phyloP scores from a whole-genome alignment of 129 eudicot genomes.

The Deinandra increscens region DNA sequence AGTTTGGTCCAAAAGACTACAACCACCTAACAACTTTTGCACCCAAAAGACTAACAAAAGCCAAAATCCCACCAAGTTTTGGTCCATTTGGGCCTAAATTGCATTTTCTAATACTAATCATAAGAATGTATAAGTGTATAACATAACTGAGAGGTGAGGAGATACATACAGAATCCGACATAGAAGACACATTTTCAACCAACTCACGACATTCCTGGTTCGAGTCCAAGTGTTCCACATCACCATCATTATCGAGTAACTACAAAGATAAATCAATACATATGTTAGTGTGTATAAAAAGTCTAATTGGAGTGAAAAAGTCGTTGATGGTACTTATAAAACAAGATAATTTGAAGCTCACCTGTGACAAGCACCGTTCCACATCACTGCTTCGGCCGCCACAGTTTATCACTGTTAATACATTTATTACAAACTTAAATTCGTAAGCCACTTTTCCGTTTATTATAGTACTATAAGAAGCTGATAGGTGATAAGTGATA shows the following conservation, averaged over 20 bases:
- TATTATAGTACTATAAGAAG: neutral
- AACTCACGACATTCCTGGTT: slow-evolving; percentile 24
- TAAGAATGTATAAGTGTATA: too few relatives aligned
- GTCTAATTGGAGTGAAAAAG: too few relatives aligned
- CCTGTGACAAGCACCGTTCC: slow-evolving; percentile 83
- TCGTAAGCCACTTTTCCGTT: slow-evolving; percentile 15
- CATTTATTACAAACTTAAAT: slow-evolving; percentile 15
- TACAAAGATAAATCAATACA: slow-evolving; percentile 14
- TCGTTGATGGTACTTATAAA: neutral
- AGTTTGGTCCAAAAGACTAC: too few relatives aligned
- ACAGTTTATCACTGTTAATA: slow-evolving; percentile 61
- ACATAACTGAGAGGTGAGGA: too few relatives aligned
- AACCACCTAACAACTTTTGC: too few relatives aligned
- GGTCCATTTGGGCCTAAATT: too few relatives aligned
- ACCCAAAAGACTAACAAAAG: too few relatives aligned
- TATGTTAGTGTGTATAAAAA: neutral
- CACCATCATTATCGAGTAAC: slow-evolving; percentile 37
- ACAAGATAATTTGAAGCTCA: slow-evolving; percentile 31
- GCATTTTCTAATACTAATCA: too few relatives aligned
- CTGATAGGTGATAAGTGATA: neutral
- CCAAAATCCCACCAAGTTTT: too few relatives aligned
- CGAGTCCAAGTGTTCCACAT: slow-evolving; percentile 26
- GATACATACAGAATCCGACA: too few relatives aligned
- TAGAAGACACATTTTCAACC: neutral
- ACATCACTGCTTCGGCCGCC: slow-evolving; percentile 68